Percentiles rank a stretch among this genome's conserved stretches.
phyloP scores from a whole-genome alignment of 768 basidiomycete genomes.

The Suillus variegatus region DNA sequence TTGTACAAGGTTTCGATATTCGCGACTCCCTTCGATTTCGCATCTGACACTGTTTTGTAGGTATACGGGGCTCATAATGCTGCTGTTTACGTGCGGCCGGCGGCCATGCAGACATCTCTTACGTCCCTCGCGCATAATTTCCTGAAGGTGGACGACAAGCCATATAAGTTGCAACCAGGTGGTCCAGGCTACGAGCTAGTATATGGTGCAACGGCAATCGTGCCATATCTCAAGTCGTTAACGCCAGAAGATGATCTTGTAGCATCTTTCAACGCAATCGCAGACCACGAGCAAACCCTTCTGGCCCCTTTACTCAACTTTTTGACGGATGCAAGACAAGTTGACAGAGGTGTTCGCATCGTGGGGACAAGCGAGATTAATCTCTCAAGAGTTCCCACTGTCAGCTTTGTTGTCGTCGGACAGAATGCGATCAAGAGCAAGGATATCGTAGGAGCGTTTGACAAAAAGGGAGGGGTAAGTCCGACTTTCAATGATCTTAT shows the following conservation, averaged over 20 bases:
- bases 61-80: constrained; percentile 77
- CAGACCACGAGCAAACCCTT: constrained; percentile 60
- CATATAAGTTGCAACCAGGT: constrained; percentile 71
- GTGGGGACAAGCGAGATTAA: constrained; percentile 58
- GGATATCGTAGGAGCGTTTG: constrained; percentile 65
- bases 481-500: neutral
- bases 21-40: neutral
- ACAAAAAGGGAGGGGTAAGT: constrained; percentile 63
- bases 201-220: constrained; percentile 58
- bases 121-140: constrained; percentile 71
- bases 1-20: constrained; percentile 64
- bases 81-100: constrained; percentile 57
- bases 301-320: constrained; percentile 55
- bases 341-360: constrained; percentile 61
- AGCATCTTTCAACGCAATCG: constrained; percentile 58
- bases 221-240: constrained; percentile 65
- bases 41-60: constrained; percentile 33
- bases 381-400: constrained; percentile 58
- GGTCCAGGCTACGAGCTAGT: constrained; percentile 76
- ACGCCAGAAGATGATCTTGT: constrained; percentile 48
- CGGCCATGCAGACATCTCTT: constrained; percentile 52
- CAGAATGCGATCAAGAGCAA: constrained; percentile 56
- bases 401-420: constrained; percentile 71
- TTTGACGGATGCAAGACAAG: constrained; percentile 50
- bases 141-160: constrained; percentile 43